Base-by-base conservation (phyloP, 306 rosid species). In the Cyclanthera cordifolia region DNA sequence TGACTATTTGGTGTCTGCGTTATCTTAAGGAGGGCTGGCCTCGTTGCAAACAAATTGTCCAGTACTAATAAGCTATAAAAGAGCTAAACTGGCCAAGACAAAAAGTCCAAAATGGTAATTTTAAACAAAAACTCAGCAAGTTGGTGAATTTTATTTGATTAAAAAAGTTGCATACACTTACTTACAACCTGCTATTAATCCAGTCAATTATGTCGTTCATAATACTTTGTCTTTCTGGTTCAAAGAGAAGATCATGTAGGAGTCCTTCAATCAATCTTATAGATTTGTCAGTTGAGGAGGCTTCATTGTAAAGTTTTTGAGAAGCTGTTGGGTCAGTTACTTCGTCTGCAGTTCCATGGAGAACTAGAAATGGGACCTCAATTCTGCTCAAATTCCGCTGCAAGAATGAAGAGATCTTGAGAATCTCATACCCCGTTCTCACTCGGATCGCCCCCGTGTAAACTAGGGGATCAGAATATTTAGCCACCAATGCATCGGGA, bases 401-500 rank as follows among this genome's bases (percentile, higher is more conserved):
- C 86, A 93, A 78, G 79, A 20, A 79, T 63, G 81, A 78, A 32
- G 99, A 65, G 19, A 83, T 82, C 60, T 74, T 83, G 27, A 93
- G 85, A 77, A 93, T 86, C 75, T 93, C 96, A 21, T 90, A 83
- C 49, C 96, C 99, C 0, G 98, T 93, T 12, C 96, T 81, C 8
- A 83, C 81, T 37, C 98, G 75, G 45, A 89, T 83, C 8, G 88
- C 61, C 58, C 94, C 98, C 0, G 94, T 90, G 73, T 82, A 87
- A 52, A 93, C 99, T 28, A 93, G 69, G 0, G 99, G 96, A 12
- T 93, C 99, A 0, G 99, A 87, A 76, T 90, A 93, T 65, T 93
- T 93, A 3, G 88, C 90, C 7, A 68, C 53, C 25, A 93, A 73
- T 49, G 96, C 99, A 37, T 80, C 86, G 3, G 99, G 99, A 23